Base-by-base conservation (phyloP, 768 basidiomycete genomes). In the Suillus subluteus region DNA sequence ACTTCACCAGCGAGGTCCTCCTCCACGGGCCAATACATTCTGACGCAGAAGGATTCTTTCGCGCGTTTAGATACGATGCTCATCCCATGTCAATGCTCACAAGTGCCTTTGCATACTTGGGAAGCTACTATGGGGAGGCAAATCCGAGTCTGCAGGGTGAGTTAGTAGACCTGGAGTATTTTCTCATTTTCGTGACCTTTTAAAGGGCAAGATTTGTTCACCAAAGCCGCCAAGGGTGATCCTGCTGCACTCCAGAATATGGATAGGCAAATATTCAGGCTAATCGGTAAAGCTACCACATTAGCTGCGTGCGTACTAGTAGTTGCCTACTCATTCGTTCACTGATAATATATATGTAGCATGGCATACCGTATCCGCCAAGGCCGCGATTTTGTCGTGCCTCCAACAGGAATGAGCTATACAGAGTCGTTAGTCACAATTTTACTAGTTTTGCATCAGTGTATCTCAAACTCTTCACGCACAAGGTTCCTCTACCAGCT, bases 311-410 rank as follows among this genome's bases (percentile, higher is more conserved):
- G 68, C 58, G 89, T 81, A 37, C 37, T 62, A 23, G 37, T 30
- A 13, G 23, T n/a, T n/a, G n/a, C 18, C n/a, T 26, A n/a, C 26
- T 32, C 32, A 18, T 38, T 23, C 52, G 15, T 21, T 30, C 38
- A 30, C 26, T 58, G 62, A 30, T 40, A 58, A 69, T 18, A 43
- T 59, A 32, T 38, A 12, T 65, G 23, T 72, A 92, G 91, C 3
- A 96, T 96, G 94, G 95, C 95, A 0, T 97, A 96, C 76, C 93
- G 95, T 38, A 86, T 96, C 41, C 90, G 95, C 48, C 94, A 95
- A 80, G 95, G 95, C 43, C 86, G 95, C 66, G 88, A 92, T 59
- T 96, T 97, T 72, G 93, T 96, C 21, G 86, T 84, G 0, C 94
- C 95, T 4, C 94, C 94, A 7, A 87, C 88, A 1, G 92, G 91